phyloP scores from a whole-genome alignment of 257 asterid species.

The Ilex asprella region DNA sequence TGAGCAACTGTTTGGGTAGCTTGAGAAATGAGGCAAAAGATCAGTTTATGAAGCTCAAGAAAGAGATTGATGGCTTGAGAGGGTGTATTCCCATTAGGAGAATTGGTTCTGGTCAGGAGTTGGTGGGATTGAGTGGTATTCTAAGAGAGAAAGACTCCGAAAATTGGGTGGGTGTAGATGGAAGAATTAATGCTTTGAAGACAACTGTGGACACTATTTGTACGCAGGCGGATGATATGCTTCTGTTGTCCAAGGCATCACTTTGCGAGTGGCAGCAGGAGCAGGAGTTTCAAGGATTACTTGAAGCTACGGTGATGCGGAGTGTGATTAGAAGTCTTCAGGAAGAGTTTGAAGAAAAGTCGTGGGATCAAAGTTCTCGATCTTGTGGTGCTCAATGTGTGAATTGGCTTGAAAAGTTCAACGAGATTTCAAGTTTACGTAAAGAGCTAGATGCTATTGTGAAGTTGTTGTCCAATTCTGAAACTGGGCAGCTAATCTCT shows the following conservation, averaged over 20 bases:
- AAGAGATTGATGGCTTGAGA: conserved; percentile 33
- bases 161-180: conserved; percentile 33
- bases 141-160: conserved; percentile 39
- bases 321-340: conserved; percentile 33
- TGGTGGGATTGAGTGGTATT: conserved; percentile 52
- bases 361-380: conserved; percentile 34
- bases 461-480: conserved; percentile 49
- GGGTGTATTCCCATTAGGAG: conserved; percentile 34
- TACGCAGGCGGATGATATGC: conserved; percentile 27
- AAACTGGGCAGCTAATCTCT: conserved; percentile 38
- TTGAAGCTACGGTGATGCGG: conserved; percentile 52
- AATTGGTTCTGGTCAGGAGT: conserved; percentile 46
- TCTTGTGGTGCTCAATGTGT: conserved; percentile 23
- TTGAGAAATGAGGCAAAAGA: conserved; percentile 33
- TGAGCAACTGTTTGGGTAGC: conserved; percentile 34
- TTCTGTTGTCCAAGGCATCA: conserved; percentile 31
- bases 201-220: conserved; percentile 36
- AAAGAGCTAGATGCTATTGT: conserved; percentile 49
- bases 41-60: conserved; percentile 48
- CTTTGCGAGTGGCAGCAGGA: conserved; percentile 36
- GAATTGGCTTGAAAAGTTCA: conserved; percentile 53
- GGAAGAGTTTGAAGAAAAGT: conserved; percentile 40
- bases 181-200: conserved; percentile 36
- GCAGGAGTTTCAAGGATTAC: conserved; percentile 25
- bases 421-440: conserved; percentile 45